phyloP scores from a whole-genome alignment of 2,329 filamentous ascomycete species.

The Cryphonectria japonica region DNA sequence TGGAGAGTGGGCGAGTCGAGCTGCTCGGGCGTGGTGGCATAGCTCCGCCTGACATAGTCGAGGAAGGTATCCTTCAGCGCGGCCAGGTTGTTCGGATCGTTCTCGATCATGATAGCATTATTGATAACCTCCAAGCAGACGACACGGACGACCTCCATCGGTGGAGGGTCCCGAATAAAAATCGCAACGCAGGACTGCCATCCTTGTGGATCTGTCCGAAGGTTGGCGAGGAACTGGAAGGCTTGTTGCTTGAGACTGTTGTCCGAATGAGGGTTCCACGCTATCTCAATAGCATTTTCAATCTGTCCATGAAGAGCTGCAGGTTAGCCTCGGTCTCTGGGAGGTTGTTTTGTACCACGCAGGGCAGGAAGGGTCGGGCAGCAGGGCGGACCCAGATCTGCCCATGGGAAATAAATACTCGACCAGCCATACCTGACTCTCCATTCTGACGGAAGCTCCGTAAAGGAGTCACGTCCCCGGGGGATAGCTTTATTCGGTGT shows the following conservation, averaged over 20 bases:
- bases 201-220: constrained; percentile 79
- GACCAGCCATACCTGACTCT: constrained; percentile 37
- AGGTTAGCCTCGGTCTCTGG: constrained; percentile 12
- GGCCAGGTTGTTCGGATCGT: constrained; percentile 72
- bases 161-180: constrained; percentile 77
- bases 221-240: constrained; percentile 76
- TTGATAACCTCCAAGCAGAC: constrained; percentile 93
- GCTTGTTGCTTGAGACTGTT: constrained; percentile 78
- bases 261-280: constrained; percentile 80
- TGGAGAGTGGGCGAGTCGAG: constrained; percentile 79
- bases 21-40: constrained; percentile 61
- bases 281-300: constrained; percentile 93
- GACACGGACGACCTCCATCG: constrained; percentile 83
- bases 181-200: constrained; percentile 89
- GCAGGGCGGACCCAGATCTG: constrained; percentile 20
- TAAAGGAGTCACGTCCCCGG: constrained; percentile 25
- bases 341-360: neutral
- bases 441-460: constrained; percentile 34
- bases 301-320: constrained; percentile 60
- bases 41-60: constrained; percentile 77
- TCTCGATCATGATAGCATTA: constrained; percentile 81
- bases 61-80: constrained; percentile 82
- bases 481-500: constrained; percentile 17
- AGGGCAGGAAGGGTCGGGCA: constrained; percentile 12
- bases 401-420: constrained; percentile 14